Evolutionary conservation across 257 asterid genomes (phyloP).

Genomic region (Craterostigma plantagineum): DNA sequence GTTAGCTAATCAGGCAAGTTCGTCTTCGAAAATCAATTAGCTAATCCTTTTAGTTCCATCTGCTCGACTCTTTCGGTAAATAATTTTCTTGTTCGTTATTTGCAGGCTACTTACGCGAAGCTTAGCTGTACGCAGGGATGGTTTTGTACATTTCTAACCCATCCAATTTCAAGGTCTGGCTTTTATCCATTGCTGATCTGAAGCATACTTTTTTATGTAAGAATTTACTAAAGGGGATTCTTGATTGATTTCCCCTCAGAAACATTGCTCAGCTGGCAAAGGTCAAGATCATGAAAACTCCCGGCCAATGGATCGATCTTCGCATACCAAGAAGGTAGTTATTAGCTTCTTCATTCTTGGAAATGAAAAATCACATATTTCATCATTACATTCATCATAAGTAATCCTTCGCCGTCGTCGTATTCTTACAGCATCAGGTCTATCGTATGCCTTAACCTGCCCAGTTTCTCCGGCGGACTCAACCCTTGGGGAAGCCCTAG

Average conservation of each 20-base stretch:
- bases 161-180: constrained; percentile 78
- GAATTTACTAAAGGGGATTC: neutral
- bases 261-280: constrained; percentile 74
- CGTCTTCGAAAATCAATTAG: neutral
- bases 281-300: constrained; percentile 73
- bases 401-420: constrained; percentile 5
- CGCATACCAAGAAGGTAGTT: constrained; percentile 53
- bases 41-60: neutral
- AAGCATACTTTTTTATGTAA: neutral
- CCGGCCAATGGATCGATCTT: constrained; percentile 72
- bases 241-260: constrained; percentile 22
- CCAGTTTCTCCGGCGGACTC: constrained; percentile 96
- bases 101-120: constrained; percentile 83
- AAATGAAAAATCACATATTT: too few relatives aligned
- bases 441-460: constrained; percentile 80
- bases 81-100: constrained; percentile 2
- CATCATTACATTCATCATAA: too few relatives aligned
- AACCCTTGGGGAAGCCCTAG: constrained; percentile 95
- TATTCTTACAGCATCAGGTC: constrained; percentile 66
- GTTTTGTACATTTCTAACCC: constrained; percentile 70
- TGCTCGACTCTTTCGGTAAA: constrained; percentile 2
- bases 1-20: constrained; percentile 30
- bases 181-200: too few relatives aligned
- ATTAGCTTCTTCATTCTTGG: constrained; percentile 2
- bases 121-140: constrained; percentile 89